Base-by-base conservation (phyloP, 2,329 filamentous ascomycete species). In the Samsoniella hepiali region DNA sequence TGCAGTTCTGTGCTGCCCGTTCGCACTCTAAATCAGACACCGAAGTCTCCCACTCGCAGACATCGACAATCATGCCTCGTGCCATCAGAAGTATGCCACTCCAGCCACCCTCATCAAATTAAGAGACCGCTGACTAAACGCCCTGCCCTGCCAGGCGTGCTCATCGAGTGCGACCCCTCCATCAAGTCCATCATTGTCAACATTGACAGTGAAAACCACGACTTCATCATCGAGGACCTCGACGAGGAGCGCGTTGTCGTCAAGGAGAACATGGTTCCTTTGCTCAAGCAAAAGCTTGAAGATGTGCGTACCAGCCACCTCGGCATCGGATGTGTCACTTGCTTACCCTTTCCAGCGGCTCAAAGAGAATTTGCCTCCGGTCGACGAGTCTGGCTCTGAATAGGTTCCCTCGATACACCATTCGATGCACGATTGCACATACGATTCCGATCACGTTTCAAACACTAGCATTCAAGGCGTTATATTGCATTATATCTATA, bases 171-270 rank as follows among this genome's bases (percentile, higher is more conserved):
- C 76, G 91, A 94, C 73, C 88, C 91, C n/a, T 91, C 89, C 51
- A 93, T 94, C 82, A 93, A 93, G 77, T 90, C 91, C 67, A 92
- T 93, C 79, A 89, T 94, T 71, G 81, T 91, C 69, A 90, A 88
- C 71, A 90, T 94, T 68, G 88, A 94, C 75, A 84, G 80, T 69
- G 80, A 85, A 63, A 82, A 83, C 68, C 87, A 93, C 75, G 86
- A 88, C 67, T 91, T 87, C 73, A 90, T 94, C 71, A 90, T 93
- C 66, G 89, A 93, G 70, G 89, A 93, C 66, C 83, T 93, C 1
- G 90, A 93, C 75, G 90, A 93, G 65, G 84, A 90, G 72, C 88
- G 89, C 64, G 80, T 92, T 1, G 81, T 94, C 3, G 84, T 93
- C 63, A 91, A 92, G 75, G 88, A 89, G 70, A 87, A 85, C 67